These are phyloP conservation scores for Scorias spongiosa DNA, from an alignment of 2,329 filamentous ascomycete species.

Conservation along the genomic window DNA sequence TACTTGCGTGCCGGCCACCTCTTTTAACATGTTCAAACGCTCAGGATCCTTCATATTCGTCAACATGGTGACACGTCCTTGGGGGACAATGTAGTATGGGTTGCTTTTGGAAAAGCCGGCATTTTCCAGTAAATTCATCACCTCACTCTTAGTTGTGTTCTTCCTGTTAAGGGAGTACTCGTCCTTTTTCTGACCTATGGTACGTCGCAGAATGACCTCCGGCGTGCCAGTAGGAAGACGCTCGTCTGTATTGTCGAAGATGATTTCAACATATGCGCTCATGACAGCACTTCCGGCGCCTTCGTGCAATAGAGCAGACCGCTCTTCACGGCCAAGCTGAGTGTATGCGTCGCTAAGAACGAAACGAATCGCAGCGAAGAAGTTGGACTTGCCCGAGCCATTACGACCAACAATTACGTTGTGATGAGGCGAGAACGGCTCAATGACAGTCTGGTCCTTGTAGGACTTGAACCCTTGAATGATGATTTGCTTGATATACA, in stretches of 20 bases:
- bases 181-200: constrained; percentile 94
- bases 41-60: constrained; percentile 99
- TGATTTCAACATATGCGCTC: constrained; percentile 98
- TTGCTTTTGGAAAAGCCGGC: constrained; percentile 95
- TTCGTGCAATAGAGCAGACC: constrained; percentile 91
- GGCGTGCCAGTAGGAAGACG: constrained; percentile 87
- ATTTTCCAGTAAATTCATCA: constrained; percentile 87
- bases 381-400: constrained; percentile 98
- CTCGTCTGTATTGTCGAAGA: constrained; percentile 95
- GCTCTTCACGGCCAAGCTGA: constrained; percentile 88
- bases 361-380: constrained; percentile 97
- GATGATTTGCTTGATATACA: constrained; percentile 99
- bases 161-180: constrained; percentile 97
- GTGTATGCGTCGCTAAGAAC: constrained; percentile 96
- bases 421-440: constrained; percentile 91
- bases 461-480: constrained; percentile 99
- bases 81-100: constrained; percentile 97
- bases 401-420: constrained; percentile 99
- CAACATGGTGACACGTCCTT: constrained; percentile 85
- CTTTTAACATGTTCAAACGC: constrained; percentile 77
- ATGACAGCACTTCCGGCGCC: constrained; percentile 95
- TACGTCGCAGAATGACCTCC: constrained; percentile 79
- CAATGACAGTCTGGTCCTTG: constrained; percentile 97
- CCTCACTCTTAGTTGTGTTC: constrained; percentile 85
- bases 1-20: constrained; percentile 94